A percentile compares a stretch with the other conserved stretches of the same genome.
phyloP scores from a whole-genome alignment of 805 yeast species.

The Torulaspora franciscae region DNA sequence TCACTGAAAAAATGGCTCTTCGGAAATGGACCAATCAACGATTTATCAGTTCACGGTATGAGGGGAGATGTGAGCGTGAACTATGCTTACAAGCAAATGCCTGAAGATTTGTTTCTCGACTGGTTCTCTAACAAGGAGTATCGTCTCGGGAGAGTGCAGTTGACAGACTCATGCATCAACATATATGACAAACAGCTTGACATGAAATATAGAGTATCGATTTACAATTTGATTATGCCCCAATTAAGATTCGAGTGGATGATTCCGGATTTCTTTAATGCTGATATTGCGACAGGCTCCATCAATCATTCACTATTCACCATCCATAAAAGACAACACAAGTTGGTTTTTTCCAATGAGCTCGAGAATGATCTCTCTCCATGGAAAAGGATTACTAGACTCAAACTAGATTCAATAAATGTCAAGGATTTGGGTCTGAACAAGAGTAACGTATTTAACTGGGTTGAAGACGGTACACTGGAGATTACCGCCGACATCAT shows the following conservation, averaged over 20 bases:
- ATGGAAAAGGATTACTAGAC: slow-evolving; percentile 49
- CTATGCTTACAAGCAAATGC: slow-evolving; percentile 47
- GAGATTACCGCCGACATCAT: slow-evolving; percentile 68
- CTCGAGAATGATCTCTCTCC: slow-evolving; percentile 38
- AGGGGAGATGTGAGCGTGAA: slow-evolving; percentile 57
- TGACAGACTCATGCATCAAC: slow-evolving; percentile 29
- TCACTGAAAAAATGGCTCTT: slow-evolving; percentile 82
- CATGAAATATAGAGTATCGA: slow-evolving; percentile 40
- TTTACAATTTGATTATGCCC: slow-evolving; percentile 64
- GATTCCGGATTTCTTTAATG: slow-evolving; percentile 62
- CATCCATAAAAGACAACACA: slow-evolving; percentile 66
- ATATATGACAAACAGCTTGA: slow-evolving; percentile 23
- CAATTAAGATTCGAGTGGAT: slow-evolving; percentile 54
- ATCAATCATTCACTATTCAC: slow-evolving; percentile 72
- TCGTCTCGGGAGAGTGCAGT: slow-evolving; percentile 42
- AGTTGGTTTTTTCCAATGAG: slow-evolving; percentile 43
- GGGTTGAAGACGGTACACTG: slow-evolving; percentile 68
- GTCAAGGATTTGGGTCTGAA: slow-evolving; percentile 37
- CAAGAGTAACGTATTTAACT: slow-evolving; percentile 48
- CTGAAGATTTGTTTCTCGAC: slow-evolving; percentile 24
- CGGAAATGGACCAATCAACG: slow-evolving; percentile 78
- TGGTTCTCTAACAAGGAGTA: slow-evolving; percentile 38
- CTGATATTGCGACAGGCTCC: slow-evolving; percentile 67
- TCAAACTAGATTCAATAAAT: slow-evolving; percentile 40
- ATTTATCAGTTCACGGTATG: slow-evolving; percentile 72